phyloP scores from a whole-genome alignment of 345 rosid species.

The Abelmoschus esculentus region DNA sequence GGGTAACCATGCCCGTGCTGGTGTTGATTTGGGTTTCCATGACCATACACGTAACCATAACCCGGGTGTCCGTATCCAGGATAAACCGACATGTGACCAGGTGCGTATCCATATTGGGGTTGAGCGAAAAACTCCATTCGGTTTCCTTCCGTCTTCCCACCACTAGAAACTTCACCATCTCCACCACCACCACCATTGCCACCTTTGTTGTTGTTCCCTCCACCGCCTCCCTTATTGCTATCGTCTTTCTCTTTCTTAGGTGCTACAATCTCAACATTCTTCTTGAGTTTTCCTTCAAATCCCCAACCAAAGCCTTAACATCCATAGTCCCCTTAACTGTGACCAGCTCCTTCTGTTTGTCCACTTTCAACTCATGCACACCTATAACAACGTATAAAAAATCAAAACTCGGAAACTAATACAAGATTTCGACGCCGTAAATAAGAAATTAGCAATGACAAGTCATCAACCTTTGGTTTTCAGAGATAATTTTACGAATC shows the following conservation, averaged over 20 bases:
- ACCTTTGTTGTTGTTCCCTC: conserved; percentile 20
- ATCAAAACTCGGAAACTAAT: background rate
- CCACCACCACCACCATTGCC: background rate
- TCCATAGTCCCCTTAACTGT: conserved; percentile 74
- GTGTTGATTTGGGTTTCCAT: background rate
- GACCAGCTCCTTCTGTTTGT: conserved; percentile 53
- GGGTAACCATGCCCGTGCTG: conserved; percentile 13
- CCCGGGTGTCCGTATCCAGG: background rate
- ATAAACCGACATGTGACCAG: conserved; percentile 8
- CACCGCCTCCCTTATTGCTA: conserved; percentile 20
- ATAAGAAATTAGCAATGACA: background rate
- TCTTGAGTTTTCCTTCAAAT: conserved; percentile 54
- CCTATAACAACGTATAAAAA: conserved; percentile 35
- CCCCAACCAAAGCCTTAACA: conserved; percentile 38
- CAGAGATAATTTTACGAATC: conserved; percentile 42
- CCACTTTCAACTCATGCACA: conserved; percentile 36
- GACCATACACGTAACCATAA: background rate
- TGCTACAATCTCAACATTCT: conserved; percentile 46
- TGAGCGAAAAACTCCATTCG: conserved; percentile 35
- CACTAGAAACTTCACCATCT: background rate
- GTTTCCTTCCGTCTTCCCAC: background rate
- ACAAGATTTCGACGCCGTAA: background rate
- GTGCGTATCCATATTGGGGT: conserved; percentile 24
- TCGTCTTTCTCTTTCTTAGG: conserved; percentile 58
- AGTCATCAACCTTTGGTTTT: conserved; percentile 46